Evolutionary conservation across 108 stramenopile genomes (phyloP), one percentile per base, ranked within the genome.

Genomic region (Fragilaria radians): DNA sequence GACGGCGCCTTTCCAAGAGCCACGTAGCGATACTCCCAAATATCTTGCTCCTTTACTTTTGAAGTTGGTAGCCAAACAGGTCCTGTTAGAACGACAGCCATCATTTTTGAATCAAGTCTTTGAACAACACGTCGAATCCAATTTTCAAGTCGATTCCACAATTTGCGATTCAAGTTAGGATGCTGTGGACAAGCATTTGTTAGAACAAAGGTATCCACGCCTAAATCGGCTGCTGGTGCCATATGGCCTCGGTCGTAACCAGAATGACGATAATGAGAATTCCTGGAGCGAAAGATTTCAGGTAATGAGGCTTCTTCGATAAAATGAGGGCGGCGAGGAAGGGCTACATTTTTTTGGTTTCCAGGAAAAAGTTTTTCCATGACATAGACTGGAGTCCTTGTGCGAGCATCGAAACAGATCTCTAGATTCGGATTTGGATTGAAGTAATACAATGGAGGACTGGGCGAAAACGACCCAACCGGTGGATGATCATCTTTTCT

Each of bases 231-330:
- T 19, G 83, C 84, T 3, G 83, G 81, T 48, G 86, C 85, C 66
- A 86, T 52, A 57, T 92, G 90, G 14, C 91, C 91, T n/a, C 88
- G 77, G 71, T 93, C 91, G 47, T 73, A 93, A 1, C 87, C 91
- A 34, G 80, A 80, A 25, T 81, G 60, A 7, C 66, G 60, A 62
- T 87, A 93, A 59, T 87, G 70, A 4, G 62, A 54, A 62, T 82
- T 72, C 5, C 74, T 65, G 1, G 87, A 83, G n/a, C 85, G 74
- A 61, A 68, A 78, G 32, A 59, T 51, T 19, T 71, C 68, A 1
- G 64, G 59, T 2, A 93, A 58, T 0, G 62, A 46, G 34, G 57
- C 48, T 48, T 88, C 88, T 67, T 86, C 85, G 59, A 56, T 64
- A 65, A 93, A 93, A 4, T 65, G 62, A 31, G 59, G 69, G 3